Conservation (phyloP, 139 green algal species). For the Micromonas pusilla region DNA sequence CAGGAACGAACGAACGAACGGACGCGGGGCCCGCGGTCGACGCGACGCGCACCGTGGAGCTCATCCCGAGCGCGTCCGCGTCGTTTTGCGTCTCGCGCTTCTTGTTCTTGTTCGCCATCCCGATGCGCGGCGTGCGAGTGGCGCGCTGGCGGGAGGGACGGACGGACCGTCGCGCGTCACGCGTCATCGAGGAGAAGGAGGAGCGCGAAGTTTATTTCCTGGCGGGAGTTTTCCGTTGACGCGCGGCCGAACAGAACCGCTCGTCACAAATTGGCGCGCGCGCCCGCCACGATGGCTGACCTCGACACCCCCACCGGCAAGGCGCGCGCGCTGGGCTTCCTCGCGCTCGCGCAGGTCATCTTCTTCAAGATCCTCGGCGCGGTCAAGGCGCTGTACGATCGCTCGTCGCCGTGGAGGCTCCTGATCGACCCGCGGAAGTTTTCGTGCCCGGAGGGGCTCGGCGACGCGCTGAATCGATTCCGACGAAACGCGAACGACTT, state of each 20-base stretch:
- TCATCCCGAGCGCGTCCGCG: constrained; percentile 18
- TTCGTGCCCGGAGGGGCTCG: not conserved
- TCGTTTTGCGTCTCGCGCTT: constrained; percentile 16
- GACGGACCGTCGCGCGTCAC: no score
- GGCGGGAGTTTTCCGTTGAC: no score
- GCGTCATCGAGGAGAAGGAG: no score
- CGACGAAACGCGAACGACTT: not conserved
- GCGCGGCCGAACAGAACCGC: no score
- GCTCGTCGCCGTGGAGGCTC: not conserved
- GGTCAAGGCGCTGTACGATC: not conserved
- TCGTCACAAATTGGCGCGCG: no score
- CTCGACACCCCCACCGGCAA: not conserved
- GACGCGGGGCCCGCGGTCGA: not conserved
- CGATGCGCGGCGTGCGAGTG: not conserved
- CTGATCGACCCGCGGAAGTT: not conserved
- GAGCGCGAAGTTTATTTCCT: no score
- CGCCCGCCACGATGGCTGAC: not conserved
- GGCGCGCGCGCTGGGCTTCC: not conserved
- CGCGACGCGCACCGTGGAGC: not conserved
- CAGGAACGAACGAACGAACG: no score
- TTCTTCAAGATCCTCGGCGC: not conserved
- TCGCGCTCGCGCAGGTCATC: not conserved
- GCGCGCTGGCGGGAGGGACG: no score
- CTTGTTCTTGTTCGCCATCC: not conserved
- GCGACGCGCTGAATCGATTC: not conserved